Percentiles rank a stretch among this genome's conserved stretches.
phyloP scores from a whole-genome alignment of 441 rosid species.

The Populus hybrid region DNA sequence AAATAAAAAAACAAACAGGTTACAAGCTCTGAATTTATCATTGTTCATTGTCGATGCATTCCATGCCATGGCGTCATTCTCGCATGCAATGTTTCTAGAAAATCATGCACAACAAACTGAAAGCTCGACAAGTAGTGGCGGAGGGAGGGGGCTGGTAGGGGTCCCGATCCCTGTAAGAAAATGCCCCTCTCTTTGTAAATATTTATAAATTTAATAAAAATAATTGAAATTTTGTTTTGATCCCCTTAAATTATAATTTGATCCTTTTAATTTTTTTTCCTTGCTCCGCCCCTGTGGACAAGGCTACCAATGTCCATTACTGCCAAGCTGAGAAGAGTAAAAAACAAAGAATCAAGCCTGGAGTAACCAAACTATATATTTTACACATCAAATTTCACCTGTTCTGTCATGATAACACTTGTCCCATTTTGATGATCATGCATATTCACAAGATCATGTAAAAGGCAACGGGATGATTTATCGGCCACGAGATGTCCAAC shows the following conservation, averaged over 20 bases:
- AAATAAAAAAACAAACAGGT: too few relatives aligned
- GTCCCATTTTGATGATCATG: slow-evolving; percentile 6
- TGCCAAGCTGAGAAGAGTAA: not conserved
- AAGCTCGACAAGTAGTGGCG: not conserved
- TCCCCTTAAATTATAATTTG: too few relatives aligned
- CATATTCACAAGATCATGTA: not conserved
- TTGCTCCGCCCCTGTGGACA: not conserved
- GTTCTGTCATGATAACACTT: not conserved
- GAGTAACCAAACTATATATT: not conserved
- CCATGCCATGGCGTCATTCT: not conserved
- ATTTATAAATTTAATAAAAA: too few relatives aligned
- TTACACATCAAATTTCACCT: not conserved
- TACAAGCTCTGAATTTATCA: not conserved
- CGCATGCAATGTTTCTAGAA: not conserved
- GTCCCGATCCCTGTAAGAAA: too few relatives aligned
- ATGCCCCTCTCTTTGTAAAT: too few relatives aligned
- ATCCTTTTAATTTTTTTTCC: too few relatives aligned
- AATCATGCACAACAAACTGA: slow-evolving; percentile 8
- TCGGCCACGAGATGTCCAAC: not conserved
- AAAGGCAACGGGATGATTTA: not conserved
- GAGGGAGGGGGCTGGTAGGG: too few relatives aligned
- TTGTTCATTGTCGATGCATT: not conserved
- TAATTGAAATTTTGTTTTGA: too few relatives aligned
- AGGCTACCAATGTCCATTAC: not conserved
- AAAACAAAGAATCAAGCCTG: not conserved